A percentile compares a stretch with the other conserved stretches of the same genome.
phyloP scores from a whole-genome alignment of 2,329 filamentous ascomycete genomes.

The Aspergillus sp. region DNA sequence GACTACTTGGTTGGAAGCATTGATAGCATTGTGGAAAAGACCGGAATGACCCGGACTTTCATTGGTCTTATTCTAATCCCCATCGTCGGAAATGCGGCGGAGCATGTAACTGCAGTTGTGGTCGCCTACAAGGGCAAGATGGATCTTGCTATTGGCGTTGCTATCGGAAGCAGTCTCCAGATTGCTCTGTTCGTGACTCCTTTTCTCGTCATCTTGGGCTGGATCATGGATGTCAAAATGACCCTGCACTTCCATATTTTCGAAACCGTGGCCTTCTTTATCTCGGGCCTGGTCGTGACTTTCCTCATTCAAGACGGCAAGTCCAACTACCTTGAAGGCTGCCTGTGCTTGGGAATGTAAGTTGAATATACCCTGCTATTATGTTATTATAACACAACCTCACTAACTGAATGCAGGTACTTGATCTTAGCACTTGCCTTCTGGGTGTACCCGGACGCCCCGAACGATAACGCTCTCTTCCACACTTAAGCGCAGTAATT shows the following conservation, averaged over 20 bases:
- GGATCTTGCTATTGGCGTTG: slow-evolving; percentile 71
- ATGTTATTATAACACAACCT: background rate
- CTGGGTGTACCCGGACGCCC: slow-evolving; percentile 49
- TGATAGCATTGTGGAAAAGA: slow-evolving; percentile 66
- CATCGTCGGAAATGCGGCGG: slow-evolving; percentile 80
- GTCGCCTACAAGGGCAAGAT: slow-evolving; percentile 73
- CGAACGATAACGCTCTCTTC: slow-evolving; percentile 18
- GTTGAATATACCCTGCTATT: slow-evolving; percentile 21
- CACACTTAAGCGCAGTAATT: background rate
- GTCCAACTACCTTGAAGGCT: slow-evolving; percentile 80
- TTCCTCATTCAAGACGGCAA: slow-evolving; percentile 77
- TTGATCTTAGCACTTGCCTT: slow-evolving; percentile 49
- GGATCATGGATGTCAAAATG: slow-evolving; percentile 72
- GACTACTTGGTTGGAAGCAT: slow-evolving; percentile 78
- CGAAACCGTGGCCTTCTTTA: slow-evolving; percentile 74
- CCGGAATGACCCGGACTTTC: slow-evolving; percentile 75
- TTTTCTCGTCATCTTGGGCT: slow-evolving; percentile 75
- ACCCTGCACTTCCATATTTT: slow-evolving; percentile 79
- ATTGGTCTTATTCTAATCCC: slow-evolving; percentile 79
- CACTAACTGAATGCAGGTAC: slow-evolving; percentile 30
- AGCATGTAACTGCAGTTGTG: slow-evolving; percentile 79
- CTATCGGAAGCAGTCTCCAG: slow-evolving; percentile 78
- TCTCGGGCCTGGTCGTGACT: slow-evolving; percentile 71
- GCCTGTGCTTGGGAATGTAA: slow-evolving; percentile 63
- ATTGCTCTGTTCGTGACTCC: slow-evolving; percentile 81